Evolutionary conservation across 352 stramenopile genomes (phyloP), one percentile per base, ranked within the genome.

Genomic region (Pythium phragmiticola): DNA sequence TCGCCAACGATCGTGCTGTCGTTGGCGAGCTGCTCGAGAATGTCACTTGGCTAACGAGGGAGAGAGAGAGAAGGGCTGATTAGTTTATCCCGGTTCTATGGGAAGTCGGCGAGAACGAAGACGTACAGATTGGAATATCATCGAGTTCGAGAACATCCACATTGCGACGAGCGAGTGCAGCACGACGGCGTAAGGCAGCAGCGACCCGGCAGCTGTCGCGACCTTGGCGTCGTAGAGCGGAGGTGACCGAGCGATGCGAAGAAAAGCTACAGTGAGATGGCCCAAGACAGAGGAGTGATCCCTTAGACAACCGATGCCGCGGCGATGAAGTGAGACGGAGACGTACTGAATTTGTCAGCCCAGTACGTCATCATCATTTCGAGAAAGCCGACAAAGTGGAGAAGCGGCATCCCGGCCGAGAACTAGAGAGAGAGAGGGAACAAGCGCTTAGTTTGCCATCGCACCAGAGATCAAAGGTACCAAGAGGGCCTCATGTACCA

Each of bases 61-160:
- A 30, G 26, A 30, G 3, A 30, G 3, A 30, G 26, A 30, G 26
- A 30, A 5, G 4, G 26, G 3, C 26, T 30, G 26, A 5, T 30
- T 5, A 30, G 26, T 30, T 5, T 30, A 5, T 30, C 26, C 4
- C 26, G 26, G 26, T 30, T 30, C 26, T 30, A 46, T 12, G 13
- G 16, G 48, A 41, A 23, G 17, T 7, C 16, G 16, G 33, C 37
- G 19, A 43, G 41, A 16, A 23, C 8, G 37, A 26, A 56, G 6
- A 47, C 39, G 37, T 68, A 79, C 78, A 11, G 76, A 83, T 66
- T 92, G 80, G 59, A 94, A 94, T 61, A 94, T 92, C 55, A 74
- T 70, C n/a, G 80, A 75, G 66, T 94, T 94, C 23, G 86, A 94
- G 60, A 90, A 92, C 86, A 94, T 92, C 86, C 86, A 94, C 72